A percentile compares a stretch with the other conserved stretches of the same genome.
Conservation (phyloP, 1,284 basidiomycete species). For the Pholiota adiposa region DNA sequence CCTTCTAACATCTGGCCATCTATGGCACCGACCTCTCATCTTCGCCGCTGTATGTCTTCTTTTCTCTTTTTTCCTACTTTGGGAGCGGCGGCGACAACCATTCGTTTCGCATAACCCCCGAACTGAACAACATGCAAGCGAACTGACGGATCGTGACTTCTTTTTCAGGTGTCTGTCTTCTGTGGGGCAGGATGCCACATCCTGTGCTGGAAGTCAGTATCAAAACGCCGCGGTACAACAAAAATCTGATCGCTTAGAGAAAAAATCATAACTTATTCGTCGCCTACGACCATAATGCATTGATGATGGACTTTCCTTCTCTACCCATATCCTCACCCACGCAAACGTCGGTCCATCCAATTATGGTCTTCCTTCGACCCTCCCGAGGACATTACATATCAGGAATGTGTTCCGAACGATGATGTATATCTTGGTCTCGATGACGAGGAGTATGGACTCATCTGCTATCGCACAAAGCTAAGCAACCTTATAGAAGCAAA, state of each 20-base stretch:
- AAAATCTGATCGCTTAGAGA: constrained; percentile 14
- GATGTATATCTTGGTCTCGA: background rate
- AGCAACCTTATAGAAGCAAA: background rate
- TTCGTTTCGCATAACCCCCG: background rate
- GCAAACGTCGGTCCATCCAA: background rate
- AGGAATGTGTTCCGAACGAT: background rate
- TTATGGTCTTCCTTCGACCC: background rate
- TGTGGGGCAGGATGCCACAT: constrained; percentile 14
- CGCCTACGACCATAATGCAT: background rate
- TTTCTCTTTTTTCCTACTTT: background rate
- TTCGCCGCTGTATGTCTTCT: constrained; percentile 43
- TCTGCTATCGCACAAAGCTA: background rate
- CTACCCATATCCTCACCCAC: background rate
- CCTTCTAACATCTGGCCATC: constrained; percentile 40
- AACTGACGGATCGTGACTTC: background rate
- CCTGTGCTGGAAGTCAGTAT: constrained; percentile 20
- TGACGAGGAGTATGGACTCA: background rate
- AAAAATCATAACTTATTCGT: background rate
- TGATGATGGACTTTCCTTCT: background rate
- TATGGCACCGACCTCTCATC: constrained; percentile 46
- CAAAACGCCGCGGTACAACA: constrained; percentile 15
- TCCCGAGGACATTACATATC: background rate
- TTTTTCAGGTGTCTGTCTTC: constrained; percentile 14
- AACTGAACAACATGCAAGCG: background rate
- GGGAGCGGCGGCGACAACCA: background rate